Conservation (phyloP, 1,139 yeast species). For the Williopsis jadinii region DNA sequence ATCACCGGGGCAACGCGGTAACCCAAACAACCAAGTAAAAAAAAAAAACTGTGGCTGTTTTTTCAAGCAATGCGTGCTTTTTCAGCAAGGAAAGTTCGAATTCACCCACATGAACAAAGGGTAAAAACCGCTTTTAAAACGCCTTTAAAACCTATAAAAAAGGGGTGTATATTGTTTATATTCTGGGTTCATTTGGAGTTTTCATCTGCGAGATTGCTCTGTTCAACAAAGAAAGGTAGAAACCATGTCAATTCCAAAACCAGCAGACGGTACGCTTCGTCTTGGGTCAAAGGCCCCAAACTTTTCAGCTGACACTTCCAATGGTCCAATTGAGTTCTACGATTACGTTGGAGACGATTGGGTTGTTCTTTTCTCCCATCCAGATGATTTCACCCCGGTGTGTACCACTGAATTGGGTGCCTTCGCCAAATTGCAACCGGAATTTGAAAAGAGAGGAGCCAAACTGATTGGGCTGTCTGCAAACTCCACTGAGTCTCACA, state of each 20-base stretch:
- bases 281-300: conserved; percentile 77
- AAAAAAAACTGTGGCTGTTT: too few relatives aligned
- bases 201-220: too few relatives aligned
- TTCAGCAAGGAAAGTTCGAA: too few relatives aligned
- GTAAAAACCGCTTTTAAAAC: too few relatives aligned
- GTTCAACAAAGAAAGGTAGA: too few relatives aligned
- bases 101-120: too few relatives aligned
- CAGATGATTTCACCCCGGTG: conserved; percentile 85
- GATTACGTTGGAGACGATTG: conserved; percentile 69
- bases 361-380: conserved; percentile 80
- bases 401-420: conserved; percentile 91
- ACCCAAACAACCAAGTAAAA: too few relatives aligned
- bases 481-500: conserved; percentile 62
- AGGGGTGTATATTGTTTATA: too few relatives aligned
- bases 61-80: too few relatives aligned
- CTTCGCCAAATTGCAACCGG: conserved; percentile 76
- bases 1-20: too few relatives aligned
- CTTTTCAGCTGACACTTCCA: conserved; percentile 66
- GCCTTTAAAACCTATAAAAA: too few relatives aligned
- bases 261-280: conserved; percentile 24
- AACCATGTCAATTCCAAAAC: conserved; percentile 21
- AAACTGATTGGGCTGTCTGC: conserved; percentile 78
- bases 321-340: conserved; percentile 71
- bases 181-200: too few relatives aligned
- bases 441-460: conserved; percentile 68